Evolutionary conservation across 495 filamentous ascomycete genomes (phyloP).

Genomic region (Lasiosphaeria miniovina): DNA sequence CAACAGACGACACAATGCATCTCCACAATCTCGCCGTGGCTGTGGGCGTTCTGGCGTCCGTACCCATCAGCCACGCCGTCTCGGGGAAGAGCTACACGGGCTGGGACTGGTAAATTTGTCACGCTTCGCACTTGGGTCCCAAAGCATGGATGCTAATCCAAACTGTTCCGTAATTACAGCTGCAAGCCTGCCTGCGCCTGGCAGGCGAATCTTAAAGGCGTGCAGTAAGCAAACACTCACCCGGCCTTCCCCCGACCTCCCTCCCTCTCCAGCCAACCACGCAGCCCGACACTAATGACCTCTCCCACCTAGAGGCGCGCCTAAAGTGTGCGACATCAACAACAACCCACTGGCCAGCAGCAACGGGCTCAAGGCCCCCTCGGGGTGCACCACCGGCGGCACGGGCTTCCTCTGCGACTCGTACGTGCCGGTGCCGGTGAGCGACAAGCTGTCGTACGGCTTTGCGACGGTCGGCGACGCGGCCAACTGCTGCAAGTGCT

Average conservation of each 20-base stretch:
- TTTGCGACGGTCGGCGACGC: conserved; percentile 15
- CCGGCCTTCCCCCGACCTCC: background rate
- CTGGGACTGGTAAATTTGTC: conserved; percentile 18
- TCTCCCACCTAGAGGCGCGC: conserved; percentile 6
- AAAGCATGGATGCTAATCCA: background rate
- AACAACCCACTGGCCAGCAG: conserved; percentile 5
- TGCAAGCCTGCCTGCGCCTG: conserved; percentile 21
- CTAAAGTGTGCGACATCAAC: conserved; percentile 19
- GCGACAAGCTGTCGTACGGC: conserved; percentile 13
- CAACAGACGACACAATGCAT: conserved; percentile 8
- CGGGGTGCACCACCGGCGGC: conserved; percentile 5
- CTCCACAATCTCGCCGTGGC: conserved; percentile 8
- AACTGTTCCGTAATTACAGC: background rate
- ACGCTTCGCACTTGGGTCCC: background rate
- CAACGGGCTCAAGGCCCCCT: conserved; percentile 8
- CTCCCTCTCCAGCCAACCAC: background rate
- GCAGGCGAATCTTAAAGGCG: conserved; percentile 10
- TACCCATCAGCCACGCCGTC: conserved; percentile 10
- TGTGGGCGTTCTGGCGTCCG: background rate
- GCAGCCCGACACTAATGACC: background rate
- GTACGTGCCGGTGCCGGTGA: conserved; percentile 9
- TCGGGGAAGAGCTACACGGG: conserved; percentile 18
- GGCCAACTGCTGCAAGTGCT: conserved; percentile 22
- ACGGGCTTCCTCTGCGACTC: conserved; percentile 12
- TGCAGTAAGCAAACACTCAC: background rate